Evolutionary conservation across 2,329 filamentous ascomycete genomes (phyloP), one percentile per base, ranked within the genome.

Genomic region (Ophiostoma pallidulum): DNA sequence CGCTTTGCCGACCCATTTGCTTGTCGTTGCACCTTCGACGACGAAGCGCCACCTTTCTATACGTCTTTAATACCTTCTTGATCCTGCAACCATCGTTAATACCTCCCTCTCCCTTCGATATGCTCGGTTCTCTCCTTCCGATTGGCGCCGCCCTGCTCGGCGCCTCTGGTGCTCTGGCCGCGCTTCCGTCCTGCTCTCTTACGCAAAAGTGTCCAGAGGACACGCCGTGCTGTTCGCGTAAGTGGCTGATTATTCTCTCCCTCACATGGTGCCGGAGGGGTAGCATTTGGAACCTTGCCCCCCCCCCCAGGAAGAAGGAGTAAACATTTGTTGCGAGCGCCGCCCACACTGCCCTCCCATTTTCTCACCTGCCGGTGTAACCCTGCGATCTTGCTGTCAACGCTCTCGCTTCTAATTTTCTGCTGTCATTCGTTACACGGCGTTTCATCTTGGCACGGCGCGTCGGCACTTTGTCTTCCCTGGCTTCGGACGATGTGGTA

Each of bases 201-300:
- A 61, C 62, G 37, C 66, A 69, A 51, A 77, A 81, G 54, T 95
- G 89, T 62, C 86, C 88, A 8, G 63, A 82, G 59, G 73, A 77
- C 38, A 67, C 77, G n/a, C 86, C 84, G 26, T 89, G 86, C 70
- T 90, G 86, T 64, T 88, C 84, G 50, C 82, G 85, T 90, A 72
- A 71, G 83, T 78, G 31, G 20, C 13, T 45, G 29, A 16, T 13
- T 13, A n/a, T n/a, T n/a, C n/a, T n/a, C n/a, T n/a, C n/a, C n/a
- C n/a, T n/a, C n/a, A n/a, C n/a, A n/a, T n/a, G n/a, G n/a, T n/a
- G n/a, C n/a, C n/a, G n/a, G n/a, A n/a, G n/a, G n/a, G n/a, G n/a
- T n/a, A n/a, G n/a, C n/a, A n/a, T n/a, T n/a, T n/a, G n/a, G n/a
- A n/a, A n/a, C n/a, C n/a, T n/a, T n/a, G n/a, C n/a, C n/a, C n/a